Evolutionary conservation across 352 stramenopile genomes (phyloP), one percentile per base, ranked within the genome.

Genomic region (Pythium folliculosum): DNA sequence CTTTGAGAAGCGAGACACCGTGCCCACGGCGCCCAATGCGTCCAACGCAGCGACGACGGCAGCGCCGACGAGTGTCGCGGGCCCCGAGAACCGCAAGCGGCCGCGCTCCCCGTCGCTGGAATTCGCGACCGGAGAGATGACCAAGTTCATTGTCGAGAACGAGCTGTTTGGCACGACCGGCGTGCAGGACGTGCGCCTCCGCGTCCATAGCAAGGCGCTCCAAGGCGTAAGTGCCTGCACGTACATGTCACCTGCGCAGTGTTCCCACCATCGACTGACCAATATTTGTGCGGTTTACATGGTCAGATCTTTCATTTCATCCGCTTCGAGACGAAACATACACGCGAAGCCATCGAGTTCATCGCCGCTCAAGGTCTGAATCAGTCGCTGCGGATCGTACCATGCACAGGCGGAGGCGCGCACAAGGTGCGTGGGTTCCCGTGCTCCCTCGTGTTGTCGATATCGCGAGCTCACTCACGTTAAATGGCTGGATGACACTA

Each of bases 221-320:
- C 90, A 97, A 49, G 97, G 96, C 32, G 86, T 94, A 75, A 49
- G 69, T 45, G 14, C 16, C 3, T 54, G 14, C 23, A 23, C 27
- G 0, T 54, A 21, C 19, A 13, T 38, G 21, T 32, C 21, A 3
- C 2, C 21, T 47, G 27, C 27, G 2, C 3, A 6, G 27, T 32
- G 27, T 32, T 32, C 27, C 27, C 27, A 32, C 27, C 2, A 5
- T 32, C 27, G 27, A 2, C 27, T 32, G 27, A 32, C 5, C 2
- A 2, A 32, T 32, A 5, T 2, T 32, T 32, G 27, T 47, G 10
- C 40, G 17, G n/a, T n/a, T n/a, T 21, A 43, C 14, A 14, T 66
- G 43, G 21, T 5, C 60, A 94, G 86, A 85, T 96, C 37, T 96
- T 99, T 55, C 97, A 99, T 72, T 99, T 99, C 72, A 94, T 96